phyloP scores from a whole-genome alignment of 345 rosid genomes.

The Cardamine chenopodiifolia region DNA sequence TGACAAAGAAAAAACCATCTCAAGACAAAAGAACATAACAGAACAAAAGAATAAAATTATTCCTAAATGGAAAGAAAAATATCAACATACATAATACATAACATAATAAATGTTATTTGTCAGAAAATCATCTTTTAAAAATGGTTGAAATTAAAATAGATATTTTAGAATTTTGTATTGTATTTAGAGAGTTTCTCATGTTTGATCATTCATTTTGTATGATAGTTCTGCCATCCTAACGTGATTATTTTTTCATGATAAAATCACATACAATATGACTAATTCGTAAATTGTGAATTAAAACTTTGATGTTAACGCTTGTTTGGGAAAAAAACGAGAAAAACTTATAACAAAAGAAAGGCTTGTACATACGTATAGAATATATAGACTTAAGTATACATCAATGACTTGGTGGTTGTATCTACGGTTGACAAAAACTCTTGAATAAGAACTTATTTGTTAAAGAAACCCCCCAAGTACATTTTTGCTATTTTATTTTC shows the following conservation, averaged over 20 bases:
- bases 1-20: neutral
- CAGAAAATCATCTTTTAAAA: no score
- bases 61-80: neutral
- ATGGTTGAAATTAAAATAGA: no score
- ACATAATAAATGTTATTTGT: neutral
- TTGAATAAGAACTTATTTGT: neutral
- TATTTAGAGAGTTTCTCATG: neutral
- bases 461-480: neutral
- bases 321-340: neutral
- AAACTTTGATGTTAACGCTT: neutral
- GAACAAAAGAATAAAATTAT: constrained; percentile 25
- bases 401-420: constrained; percentile 14
- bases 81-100: neutral
- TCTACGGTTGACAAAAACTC: neutral
- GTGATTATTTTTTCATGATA: neutral
- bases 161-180: neutral
- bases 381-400: neutral
- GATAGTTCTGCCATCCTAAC: neutral
- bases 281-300: neutral
- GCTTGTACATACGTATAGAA: neutral
- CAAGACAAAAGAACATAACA: constrained; percentile 34
- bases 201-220: neutral
- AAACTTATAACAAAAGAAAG: neutral
- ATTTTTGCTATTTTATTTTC: constrained; percentile 20
- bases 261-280: neutral